These are phyloP conservation scores for Colletotrichum higginsianum DNA, from an alignment of 2,329 filamentous ascomycete species.

Conservation along the genomic window DNA sequence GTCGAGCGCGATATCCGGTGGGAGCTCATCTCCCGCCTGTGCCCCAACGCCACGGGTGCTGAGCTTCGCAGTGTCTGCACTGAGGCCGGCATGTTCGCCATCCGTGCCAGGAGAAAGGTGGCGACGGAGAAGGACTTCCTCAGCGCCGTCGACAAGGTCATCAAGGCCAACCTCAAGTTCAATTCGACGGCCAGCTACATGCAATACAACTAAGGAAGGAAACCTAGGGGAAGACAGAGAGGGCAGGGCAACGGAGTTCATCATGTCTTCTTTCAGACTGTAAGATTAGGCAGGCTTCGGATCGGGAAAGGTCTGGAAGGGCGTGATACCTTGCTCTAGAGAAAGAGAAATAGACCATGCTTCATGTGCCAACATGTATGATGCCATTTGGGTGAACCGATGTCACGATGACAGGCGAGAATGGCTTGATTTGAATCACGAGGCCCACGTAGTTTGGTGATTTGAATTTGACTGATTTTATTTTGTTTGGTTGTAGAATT, in stretches of 20 bases:
- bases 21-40: slow-evolving; percentile 97
- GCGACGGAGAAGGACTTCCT: slow-evolving; percentile 99
- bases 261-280: slow-evolving; percentile 41
- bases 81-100: slow-evolving; percentile 98
- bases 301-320: slow-evolving; percentile 39
- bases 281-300: slow-evolving; percentile 47
- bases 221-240: neutral
- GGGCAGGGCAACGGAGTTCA: slow-evolving; percentile 29
- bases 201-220: slow-evolving; percentile 88
- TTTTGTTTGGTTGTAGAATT: slow-evolving; percentile 20
- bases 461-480: neutral
- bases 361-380: neutral
- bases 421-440: neutral
- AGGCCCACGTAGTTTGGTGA: neutral
- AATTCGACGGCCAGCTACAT: slow-evolving; percentile 98
- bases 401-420: neutral
- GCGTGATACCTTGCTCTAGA: slow-evolving; percentile 38
- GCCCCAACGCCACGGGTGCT: slow-evolving; percentile 96
- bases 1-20: slow-evolving; percentile 98
- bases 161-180: slow-evolving; percentile 99
- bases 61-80: slow-evolving; percentile 97
- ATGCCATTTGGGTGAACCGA: neutral
- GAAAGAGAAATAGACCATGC: slow-evolving; percentile 43
- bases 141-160: slow-evolving; percentile 98
- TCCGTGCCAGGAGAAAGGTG: slow-evolving; percentile 94